Evolutionary conservation across 306 rosid species (phyloP), one percentile per base, ranked within the genome.

Genomic region (Fragaria vesca): DNA sequence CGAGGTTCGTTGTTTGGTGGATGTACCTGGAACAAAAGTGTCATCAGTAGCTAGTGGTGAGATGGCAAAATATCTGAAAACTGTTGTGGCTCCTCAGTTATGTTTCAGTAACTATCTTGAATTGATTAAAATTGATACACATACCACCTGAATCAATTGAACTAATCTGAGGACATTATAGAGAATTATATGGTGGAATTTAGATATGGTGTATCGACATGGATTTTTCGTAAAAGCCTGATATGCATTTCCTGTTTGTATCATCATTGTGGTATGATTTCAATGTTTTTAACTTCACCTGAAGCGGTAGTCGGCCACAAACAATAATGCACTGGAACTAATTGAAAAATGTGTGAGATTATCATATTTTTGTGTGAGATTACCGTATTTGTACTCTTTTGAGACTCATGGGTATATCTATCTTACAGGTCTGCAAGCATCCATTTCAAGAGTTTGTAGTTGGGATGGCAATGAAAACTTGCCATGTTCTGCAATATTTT

Each of bases 381-480:
- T 28, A 28, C 1, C 1, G 1, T 28, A 28, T 28, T 28, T 1
- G 28, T 28, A 28, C 28, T 28, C 28, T 28, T 28, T 28, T 18
- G 2, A 46, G 36, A 47, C 58, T 58, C 43, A n/a, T 47, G 18
- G 30, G 24, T 34, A 26, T 4, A 42, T 76, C 40, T 83, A 50
- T 78, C 32, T 82, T 83, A 81, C 93, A 96, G 99, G 99, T 96
- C 54, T 91, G 99, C 90, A 96, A 96, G 78, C 97, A 96, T 86
- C 86, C 97, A 21, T 93, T 96, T 79, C 98, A 91, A 83, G 99
- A 96, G 88, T 96, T 96, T 84, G 82, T 93, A 40, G 97, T 93
- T 86, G 99, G 99, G 79, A 96, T 96, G 93, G 91, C 91, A 75
- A 90, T 93, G 98, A 96, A 93, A 84, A 97, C 99, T 67, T 96